phyloP scores from a whole-genome alignment of 768 basidiomycete species.

The Gelatoporia subvermispora region DNA sequence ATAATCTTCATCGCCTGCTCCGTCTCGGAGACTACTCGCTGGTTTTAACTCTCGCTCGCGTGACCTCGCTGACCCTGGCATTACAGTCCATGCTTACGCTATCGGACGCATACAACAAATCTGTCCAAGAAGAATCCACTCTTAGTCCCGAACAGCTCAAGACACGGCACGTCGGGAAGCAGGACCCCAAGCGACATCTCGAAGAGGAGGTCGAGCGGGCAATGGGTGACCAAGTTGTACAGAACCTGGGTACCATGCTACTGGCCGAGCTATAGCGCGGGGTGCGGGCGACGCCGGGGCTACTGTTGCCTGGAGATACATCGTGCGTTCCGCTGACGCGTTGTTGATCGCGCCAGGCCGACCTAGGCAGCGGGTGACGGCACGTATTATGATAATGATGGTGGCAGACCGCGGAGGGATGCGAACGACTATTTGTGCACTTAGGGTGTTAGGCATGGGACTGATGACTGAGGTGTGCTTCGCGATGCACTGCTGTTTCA shows the following conservation, averaged over 20 bases:
- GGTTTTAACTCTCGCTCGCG: background rate
- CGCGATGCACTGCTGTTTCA: no score
- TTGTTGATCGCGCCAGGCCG: no score
- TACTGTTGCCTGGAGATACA: no score
- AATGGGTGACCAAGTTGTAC: constrained; percentile 96
- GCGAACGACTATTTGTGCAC: no score
- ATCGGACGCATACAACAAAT: constrained; percentile 94
- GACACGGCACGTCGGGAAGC: constrained; percentile 95
- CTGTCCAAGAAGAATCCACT: constrained; percentile 97
- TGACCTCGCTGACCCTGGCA: constrained; percentile 1
- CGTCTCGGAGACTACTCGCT: constrained; percentile 7
- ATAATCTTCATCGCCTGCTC: constrained; percentile 6
- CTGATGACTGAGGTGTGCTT: no score
- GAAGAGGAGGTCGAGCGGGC: constrained; percentile 97
- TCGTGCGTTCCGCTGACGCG: no score
- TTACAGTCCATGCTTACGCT: constrained; percentile 86
- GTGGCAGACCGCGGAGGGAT: no score
- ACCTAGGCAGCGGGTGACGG: no score
- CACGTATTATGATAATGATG: no score
- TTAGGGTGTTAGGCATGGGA: no score
- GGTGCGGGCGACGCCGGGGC: no score
- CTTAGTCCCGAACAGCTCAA: constrained; percentile 89
- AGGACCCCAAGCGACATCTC: constrained; percentile 96
- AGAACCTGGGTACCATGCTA: constrained; percentile 92
- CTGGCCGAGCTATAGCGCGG: constrained; percentile 74